phyloP scores from a whole-genome alignment of 306 rosid genomes.

The Acacia acuminata region DNA sequence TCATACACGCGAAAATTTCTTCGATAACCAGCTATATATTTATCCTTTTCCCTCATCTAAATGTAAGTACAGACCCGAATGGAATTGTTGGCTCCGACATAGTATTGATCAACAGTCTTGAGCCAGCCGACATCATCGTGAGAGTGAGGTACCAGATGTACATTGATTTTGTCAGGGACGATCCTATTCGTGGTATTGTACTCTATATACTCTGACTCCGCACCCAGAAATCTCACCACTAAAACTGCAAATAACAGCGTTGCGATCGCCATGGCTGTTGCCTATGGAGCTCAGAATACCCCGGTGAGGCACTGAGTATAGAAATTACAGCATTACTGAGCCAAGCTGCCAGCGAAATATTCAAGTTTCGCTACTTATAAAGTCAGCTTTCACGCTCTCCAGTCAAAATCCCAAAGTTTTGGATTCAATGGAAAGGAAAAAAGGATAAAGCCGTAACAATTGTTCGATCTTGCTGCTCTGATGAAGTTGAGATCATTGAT shows the following conservation, averaged over 20 bases:
- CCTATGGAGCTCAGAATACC: not conserved
- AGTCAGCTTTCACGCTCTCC: not conserved
- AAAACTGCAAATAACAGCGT: conserved; percentile 30
- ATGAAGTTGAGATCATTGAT: not conserved
- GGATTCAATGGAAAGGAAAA: not conserved
- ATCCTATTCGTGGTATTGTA: conserved; percentile 63
- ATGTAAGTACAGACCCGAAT: conserved; percentile 51
- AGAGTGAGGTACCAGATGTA: conserved; percentile 83
- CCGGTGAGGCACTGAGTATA: not conserved
- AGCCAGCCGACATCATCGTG: conserved; percentile 94
- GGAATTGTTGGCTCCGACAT: conserved; percentile 81
- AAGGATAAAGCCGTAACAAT: not conserved
- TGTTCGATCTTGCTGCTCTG: conserved; percentile 5
- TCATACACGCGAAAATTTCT: not conserved
- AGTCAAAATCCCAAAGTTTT: not conserved
- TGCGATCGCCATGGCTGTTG: conserved; percentile 33
- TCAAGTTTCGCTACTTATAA: not conserved
- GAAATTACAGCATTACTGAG: not conserved
- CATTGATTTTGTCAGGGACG: conserved; percentile 52
- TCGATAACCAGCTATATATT: not conserved
- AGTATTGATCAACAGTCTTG: conserved; percentile 89
- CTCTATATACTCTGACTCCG: conserved; percentile 57
- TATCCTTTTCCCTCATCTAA: not conserved
- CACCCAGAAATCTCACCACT: conserved; percentile 30
- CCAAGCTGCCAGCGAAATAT: not conserved